Percentiles rank a stretch among this genome's conserved stretches.
Evolutionary conservation across 768 basidiomycete species (phyloP).

Genomic region (Lactarius hatsudake): DNA sequence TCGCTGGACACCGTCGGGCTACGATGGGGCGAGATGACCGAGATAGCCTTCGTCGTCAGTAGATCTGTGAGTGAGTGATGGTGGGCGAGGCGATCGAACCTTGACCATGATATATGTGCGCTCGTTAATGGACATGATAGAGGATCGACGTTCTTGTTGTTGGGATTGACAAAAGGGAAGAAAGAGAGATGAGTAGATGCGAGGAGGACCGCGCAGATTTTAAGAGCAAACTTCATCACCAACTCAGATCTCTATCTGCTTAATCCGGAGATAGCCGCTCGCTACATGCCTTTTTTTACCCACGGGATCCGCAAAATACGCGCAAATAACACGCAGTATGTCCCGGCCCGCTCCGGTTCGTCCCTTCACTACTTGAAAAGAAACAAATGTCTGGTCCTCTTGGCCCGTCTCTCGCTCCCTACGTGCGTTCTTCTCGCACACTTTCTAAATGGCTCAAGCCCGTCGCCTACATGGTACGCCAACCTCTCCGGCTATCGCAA

Average conservation of each 20-base stretch:
- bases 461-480: slow-evolving; percentile 79
- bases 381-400: slow-evolving; percentile 51
- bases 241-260: slow-evolving; percentile 14
- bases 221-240: slow-evolving; percentile 30
- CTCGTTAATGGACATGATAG: slow-evolving; percentile 66
- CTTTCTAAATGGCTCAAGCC: slow-evolving; percentile 71
- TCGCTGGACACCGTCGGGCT: slow-evolving; percentile 99
- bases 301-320: slow-evolving; percentile 33
- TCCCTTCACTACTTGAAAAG: background rate
- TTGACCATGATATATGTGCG: slow-evolving; percentile 99
- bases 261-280: slow-evolving; percentile 24
- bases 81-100: slow-evolving; percentile 42
- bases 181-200: slow-evolving; percentile 29
- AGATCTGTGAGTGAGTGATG: slow-evolving; percentile 1
- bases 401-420: slow-evolving; percentile 72
- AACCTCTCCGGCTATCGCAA: slow-evolving; percentile 78
- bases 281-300: background rate
- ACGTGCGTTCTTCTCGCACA: slow-evolving; percentile 64
- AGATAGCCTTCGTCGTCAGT: slow-evolving; percentile 8
- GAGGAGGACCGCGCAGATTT: slow-evolving; percentile 31
- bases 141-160: slow-evolving; percentile 26
- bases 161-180: slow-evolving; percentile 31
- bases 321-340: slow-evolving; percentile 38
- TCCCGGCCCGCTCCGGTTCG: slow-evolving; percentile 26
- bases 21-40: slow-evolving; percentile 25